Evolutionary conservation across 495 filamentous ascomycete genomes (phyloP).

Genomic region (Podospora pseudocomata): DNA sequence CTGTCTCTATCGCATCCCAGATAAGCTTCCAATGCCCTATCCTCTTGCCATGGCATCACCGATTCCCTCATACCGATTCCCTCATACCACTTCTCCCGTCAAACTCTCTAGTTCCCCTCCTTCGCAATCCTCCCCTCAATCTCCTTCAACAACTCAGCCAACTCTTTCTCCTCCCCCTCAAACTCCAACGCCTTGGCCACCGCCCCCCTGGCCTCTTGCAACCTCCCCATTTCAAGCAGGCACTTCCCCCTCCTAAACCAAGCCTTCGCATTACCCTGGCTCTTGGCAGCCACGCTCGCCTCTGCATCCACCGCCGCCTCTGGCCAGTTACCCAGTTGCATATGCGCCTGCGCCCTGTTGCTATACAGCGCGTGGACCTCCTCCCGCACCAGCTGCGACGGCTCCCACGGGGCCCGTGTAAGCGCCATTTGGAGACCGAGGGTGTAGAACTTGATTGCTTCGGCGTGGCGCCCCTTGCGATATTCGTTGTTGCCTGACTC

Average conservation of each 20-base stretch:
- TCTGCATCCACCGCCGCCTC: conserved; percentile 83
- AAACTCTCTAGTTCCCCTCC: conserved; percentile 12
- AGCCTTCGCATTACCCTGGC: conserved; percentile 81
- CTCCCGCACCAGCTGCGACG: conserved; percentile 71
- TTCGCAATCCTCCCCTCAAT: conserved; percentile 49
- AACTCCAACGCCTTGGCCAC: conserved; percentile 73
- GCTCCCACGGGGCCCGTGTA: conserved; percentile 81
- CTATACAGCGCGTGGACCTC: conserved; percentile 74
- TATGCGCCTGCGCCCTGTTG: conserved; percentile 88
- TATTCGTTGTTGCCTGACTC: conserved; percentile 79
- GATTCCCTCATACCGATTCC: no score
- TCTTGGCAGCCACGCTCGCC: conserved; percentile 83
- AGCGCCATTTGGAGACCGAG: conserved; percentile 85
- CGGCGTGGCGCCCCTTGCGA: conserved; percentile 67
- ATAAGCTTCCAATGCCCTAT: no score
- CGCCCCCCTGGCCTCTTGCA: conserved; percentile 76
- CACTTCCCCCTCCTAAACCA: conserved; percentile 85
- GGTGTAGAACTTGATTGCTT: conserved; percentile 77
- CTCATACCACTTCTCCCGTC: no score
- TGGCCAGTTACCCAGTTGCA: conserved; percentile 72
- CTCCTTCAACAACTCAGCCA: conserved; percentile 65
- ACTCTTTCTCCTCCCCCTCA: conserved; percentile 71
- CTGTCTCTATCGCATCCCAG: no score
- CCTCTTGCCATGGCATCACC: no score
- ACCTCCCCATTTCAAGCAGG: conserved; percentile 83